Conservation (phyloP, 345 rosid species). For the Draba incana region DNA sequence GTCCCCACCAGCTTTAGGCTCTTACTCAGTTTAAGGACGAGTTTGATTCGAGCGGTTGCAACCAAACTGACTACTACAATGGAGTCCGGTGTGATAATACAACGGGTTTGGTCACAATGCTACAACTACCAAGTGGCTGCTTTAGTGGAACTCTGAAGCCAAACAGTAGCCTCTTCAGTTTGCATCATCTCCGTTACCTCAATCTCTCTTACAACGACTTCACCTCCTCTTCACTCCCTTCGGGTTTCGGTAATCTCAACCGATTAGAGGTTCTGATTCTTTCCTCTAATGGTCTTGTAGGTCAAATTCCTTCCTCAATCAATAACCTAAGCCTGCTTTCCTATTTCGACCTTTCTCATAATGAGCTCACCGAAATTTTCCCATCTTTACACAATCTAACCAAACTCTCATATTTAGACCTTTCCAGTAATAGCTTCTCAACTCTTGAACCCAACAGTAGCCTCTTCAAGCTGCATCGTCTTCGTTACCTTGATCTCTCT, state of each 20-base stretch:
- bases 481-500: neutral
- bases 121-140: constrained; percentile 16
- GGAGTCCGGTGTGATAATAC: neutral
- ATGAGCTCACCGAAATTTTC: neutral
- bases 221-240: constrained; percentile 11
- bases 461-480: neutral
- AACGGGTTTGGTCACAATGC: neutral
- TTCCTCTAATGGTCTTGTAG: no score
- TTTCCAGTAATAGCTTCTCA: no score
- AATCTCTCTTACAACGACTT: neutral
- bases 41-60: neutral
- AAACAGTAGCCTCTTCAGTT: neutral
- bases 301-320: constrained; percentile 1
- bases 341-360: no score
- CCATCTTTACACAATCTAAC: neutral
- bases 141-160: constrained; percentile 1
- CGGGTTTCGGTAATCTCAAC: neutral
- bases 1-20: neutral
- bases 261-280: neutral
- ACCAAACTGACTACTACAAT: neutral
- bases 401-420: neutral
- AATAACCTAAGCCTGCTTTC: neutral
- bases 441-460: no score
- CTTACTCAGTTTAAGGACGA: neutral
- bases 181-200: neutral